phyloP scores from a whole-genome alignment of 1,284 basidiomycete genomes.

The Garcileccinum viscosum region DNA sequence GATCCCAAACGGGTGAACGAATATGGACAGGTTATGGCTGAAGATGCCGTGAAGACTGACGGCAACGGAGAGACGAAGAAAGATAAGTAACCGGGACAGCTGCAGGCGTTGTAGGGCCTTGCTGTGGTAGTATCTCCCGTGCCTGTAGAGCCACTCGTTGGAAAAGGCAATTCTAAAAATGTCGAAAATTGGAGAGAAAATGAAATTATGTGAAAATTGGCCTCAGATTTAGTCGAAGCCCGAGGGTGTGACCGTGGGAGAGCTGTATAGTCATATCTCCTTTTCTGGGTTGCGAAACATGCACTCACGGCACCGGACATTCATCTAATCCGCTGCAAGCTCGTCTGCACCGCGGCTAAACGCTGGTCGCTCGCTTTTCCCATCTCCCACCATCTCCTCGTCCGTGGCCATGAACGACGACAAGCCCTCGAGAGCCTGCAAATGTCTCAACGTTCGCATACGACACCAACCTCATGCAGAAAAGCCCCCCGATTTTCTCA shows the following conservation, averaged over 20 bases:
- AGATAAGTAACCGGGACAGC: constrained; percentile 45
- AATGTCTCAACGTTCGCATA: constrained; percentile 75
- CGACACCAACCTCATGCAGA: constrained; percentile 35
- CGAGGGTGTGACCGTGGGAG: constrained; percentile 36
- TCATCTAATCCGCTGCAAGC: constrained; percentile 42
- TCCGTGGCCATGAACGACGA: constrained; percentile 20
- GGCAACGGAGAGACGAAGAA: constrained; percentile 56
- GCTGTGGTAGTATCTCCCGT: background rate
- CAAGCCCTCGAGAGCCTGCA: constrained; percentile 52
- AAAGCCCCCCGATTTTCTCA: constrained; percentile 41
- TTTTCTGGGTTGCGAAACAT: constrained; percentile 34
- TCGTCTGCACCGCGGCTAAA: constrained; percentile 27
- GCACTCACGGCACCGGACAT: constrained; percentile 40
- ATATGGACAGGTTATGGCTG: constrained; percentile 83
- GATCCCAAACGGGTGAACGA: constrained; percentile 95
- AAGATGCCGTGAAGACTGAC: constrained; percentile 54
- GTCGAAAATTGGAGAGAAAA: constrained; percentile 10
- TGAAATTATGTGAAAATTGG: constrained; percentile 2
- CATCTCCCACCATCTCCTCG: constrained; percentile 26
- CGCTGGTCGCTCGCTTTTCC: constrained; percentile 29
- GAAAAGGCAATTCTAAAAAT: constrained; percentile 17
- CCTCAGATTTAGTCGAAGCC: no score
- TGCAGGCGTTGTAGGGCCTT: background rate
- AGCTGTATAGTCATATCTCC: constrained; percentile 21
- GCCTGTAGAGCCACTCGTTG: background rate